Percentiles rank a stretch among this genome's conserved stretches.
These are phyloP conservation scores for Penicillium roqueforti DNA, from an alignment of 495 filamentous ascomycete genomes.

Conservation along the genomic window DNA sequence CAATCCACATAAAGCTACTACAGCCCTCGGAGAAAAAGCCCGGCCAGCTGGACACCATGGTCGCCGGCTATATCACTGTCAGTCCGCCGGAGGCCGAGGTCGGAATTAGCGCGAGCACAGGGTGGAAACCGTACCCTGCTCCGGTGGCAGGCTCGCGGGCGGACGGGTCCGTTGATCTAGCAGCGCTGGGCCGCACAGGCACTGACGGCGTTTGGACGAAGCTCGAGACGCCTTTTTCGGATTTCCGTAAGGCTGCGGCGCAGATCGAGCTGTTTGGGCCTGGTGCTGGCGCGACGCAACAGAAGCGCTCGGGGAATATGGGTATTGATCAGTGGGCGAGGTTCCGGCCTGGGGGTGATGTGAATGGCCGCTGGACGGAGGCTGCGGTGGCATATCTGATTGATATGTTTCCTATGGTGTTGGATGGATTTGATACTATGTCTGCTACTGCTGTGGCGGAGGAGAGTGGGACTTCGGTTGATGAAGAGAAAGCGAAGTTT, in stretches of 20 bases:
- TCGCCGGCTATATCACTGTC: conserved; percentile 67
- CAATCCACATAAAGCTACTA: conserved; percentile 63
- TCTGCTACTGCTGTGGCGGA: conserved; percentile 20
- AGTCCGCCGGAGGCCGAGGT: conserved; percentile 54
- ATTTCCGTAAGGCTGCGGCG: conserved; percentile 50
- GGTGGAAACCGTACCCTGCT: conserved; percentile 45
- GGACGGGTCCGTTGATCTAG: conserved; percentile 23
- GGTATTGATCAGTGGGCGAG: conserved; percentile 66
- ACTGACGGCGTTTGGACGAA: conserved; percentile 30
- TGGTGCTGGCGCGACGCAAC: conserved; percentile 23
- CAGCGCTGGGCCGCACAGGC: conserved; percentile 36
- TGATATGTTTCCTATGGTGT: conserved; percentile 61
- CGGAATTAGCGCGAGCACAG: conserved; percentile 54
- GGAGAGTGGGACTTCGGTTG: conserved; percentile 13
- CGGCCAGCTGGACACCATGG: conserved; percentile 46
- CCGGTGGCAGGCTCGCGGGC: conserved; percentile 35
- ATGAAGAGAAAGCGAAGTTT: conserved; percentile 32
- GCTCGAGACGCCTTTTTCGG: conserved; percentile 34
- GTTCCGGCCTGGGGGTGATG: conserved; percentile 35
- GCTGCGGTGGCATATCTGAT: conserved; percentile 53
- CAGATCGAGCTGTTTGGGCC: conserved; percentile 57
- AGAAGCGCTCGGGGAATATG: conserved; percentile 31
- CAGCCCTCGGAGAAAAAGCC: conserved; percentile 35
- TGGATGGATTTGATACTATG: conserved; percentile 44
- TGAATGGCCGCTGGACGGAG: conserved; percentile 51